These are phyloP conservation scores for Leccinum boreale DNA, from an alignment of 768 basidiomycete genomes.

Conservation along the genomic window DNA sequence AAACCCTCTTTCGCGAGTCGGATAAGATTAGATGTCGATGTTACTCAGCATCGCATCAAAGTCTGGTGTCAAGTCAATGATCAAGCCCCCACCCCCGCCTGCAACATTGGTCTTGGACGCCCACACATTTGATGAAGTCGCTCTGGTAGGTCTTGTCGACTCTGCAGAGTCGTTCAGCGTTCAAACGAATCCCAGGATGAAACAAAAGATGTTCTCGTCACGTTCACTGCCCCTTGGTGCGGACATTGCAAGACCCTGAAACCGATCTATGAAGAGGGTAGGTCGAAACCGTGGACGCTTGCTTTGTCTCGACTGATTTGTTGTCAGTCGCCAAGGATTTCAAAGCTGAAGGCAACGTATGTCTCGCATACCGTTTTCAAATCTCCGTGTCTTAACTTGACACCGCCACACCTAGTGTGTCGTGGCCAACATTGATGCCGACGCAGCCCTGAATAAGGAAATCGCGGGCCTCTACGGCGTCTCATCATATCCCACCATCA, in stretches of 20 bases:
- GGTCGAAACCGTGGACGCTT: not conserved
- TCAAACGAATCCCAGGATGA: conserved; percentile 42
- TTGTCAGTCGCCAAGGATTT: conserved; percentile 73
- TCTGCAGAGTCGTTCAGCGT: not conserved
- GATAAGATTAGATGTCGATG: not conserved
- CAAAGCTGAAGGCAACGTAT: conserved; percentile 69
- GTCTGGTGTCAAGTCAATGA: conserved; percentile 80
- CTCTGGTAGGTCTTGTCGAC: conserved; percentile 44
- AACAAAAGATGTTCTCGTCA: conserved; percentile 79
- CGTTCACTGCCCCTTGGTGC: conserved; percentile 86
- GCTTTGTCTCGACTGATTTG: not conserved
- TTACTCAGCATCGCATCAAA: conserved; percentile 62
- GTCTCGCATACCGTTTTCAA: conserved; percentile 12
- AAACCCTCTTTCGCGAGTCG: not conserved
- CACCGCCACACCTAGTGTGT: conserved; percentile 55
- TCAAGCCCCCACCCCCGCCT: conserved; percentile 80
- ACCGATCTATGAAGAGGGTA: conserved; percentile 80
- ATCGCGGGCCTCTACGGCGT: conserved; percentile 73
- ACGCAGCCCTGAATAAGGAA: conserved; percentile 74
- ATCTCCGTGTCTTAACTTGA: conserved; percentile 5
- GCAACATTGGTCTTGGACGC: conserved; percentile 64
- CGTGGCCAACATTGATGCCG: conserved; percentile 89
- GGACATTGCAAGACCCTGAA: conserved; percentile 94
- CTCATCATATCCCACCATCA: conserved; percentile 86
- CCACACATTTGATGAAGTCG: conserved; percentile 74